Evolutionary conservation across 768 basidiomycete genomes (phyloP), one percentile per base, ranked within the genome.

Genomic region (Leccinum truebloodii): DNA sequence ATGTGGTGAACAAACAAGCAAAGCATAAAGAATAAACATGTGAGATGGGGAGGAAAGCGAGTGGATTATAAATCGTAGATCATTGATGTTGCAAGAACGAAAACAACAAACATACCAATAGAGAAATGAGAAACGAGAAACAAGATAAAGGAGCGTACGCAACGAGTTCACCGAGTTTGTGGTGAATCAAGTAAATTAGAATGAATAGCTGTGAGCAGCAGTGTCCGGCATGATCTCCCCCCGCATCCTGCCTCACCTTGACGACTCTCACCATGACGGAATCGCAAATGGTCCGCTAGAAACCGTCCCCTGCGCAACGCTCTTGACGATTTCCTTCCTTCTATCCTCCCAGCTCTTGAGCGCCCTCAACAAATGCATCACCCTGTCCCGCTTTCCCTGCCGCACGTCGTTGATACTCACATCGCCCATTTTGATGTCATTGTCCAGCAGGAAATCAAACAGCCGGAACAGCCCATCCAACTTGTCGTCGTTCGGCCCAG

Each of bases 341-440:
- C 88, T 89, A 41, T 94, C 92, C 71, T 93, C 89, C 92, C 92
- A 93, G 0, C 75, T 72, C 74, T 86, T 90, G 66, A 94, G 71
- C 39, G 90, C 89, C 65, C 80, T 85, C 67, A 98, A 71, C 35
- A 98, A 77, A 72, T 94, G 89, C 4, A 88, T 66, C 61, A 96
- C 84, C 78, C 92, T 95, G 50, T 90, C 88, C 52, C 86, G 79
- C 71, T 89, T 92, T 32, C 91, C 92, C 62, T 86, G 84, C 54
- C 92, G 81, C 35, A 98, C 81, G 74, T 98, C 96, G 70, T 96
- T 96, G 76, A 97, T 95, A 67, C 91, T 94, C 34, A 98, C 89
- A 62, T 87, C 85, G 9, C 91, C 95, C 80, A 96, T 92, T 76
- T 90, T 89, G 59, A 95, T 87, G 53, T 94, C 94, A 61, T 94